Percentiles rank a stretch among this genome's conserved stretches.
These are phyloP conservation scores for Cutaneotrichosporon spelunceum DNA, from an alignment of 1,284 basidiomycete species.

Conservation along the genomic window DNA sequence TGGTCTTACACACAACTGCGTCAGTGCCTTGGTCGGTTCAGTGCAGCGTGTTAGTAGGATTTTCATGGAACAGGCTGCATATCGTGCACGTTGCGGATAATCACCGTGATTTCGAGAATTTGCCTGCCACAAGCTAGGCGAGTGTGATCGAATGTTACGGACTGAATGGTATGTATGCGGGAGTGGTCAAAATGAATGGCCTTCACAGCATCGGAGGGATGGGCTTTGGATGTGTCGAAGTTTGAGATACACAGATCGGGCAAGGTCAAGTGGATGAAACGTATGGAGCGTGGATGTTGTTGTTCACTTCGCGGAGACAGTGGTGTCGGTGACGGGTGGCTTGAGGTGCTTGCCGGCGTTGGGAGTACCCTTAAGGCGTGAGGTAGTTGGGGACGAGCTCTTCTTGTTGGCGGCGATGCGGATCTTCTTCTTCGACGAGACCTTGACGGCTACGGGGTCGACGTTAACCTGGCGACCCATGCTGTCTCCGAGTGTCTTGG, in stretches of 20 bases:
- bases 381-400: conserved; percentile 1
- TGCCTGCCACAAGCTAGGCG: neutral
- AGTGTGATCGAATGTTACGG: neutral
- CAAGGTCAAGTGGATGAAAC: neutral
- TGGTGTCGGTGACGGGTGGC: conserved; percentile 1
- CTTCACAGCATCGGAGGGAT: neutral
- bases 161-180: neutral
- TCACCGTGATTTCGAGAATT: neutral
- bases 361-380: conserved; percentile 38
- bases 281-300: neutral
- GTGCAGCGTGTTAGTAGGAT: neutral
- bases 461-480: conserved; percentile 10
- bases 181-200: neutral
- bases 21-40: neutral
- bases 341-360: conserved; percentile 41
- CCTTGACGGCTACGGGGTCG: neutral
- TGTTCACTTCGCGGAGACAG: neutral
- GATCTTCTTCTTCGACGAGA: conserved; percentile 9
- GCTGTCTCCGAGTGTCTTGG: conserved; percentile 14
- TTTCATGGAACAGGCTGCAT: neutral
- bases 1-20: too few species aligned
- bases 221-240: neutral
- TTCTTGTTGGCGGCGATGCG: neutral
- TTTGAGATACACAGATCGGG: neutral
- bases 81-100: neutral